Conservation (phyloP, 176 grass and related monocot genomes). For the Avena sativa region DNA sequence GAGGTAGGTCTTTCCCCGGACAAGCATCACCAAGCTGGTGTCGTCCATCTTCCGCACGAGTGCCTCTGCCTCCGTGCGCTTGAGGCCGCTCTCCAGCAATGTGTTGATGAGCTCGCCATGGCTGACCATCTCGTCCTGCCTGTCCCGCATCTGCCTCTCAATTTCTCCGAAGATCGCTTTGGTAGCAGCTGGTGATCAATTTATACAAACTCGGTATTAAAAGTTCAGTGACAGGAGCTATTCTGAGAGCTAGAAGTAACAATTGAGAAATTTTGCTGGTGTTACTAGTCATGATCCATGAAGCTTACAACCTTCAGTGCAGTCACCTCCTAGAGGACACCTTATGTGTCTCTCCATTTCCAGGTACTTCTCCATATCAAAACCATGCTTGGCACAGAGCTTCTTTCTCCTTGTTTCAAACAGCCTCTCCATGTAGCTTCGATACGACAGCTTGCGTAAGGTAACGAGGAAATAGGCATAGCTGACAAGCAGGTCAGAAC, state of each 20-base stretch:
- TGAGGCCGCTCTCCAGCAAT: constrained; percentile 44
- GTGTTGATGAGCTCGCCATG: constrained; percentile 51
- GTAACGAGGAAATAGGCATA: constrained; percentile 71
- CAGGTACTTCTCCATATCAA: constrained; percentile 54
- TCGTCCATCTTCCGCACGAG: constrained; percentile 51
- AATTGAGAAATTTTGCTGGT: neutral
- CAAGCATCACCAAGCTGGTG: constrained; percentile 62
- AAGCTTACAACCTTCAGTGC: neutral
- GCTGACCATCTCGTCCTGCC: constrained; percentile 38
- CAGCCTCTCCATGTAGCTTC: constrained; percentile 56
- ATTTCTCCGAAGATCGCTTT: constrained; percentile 23
- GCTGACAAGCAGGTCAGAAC: constrained; percentile 46
- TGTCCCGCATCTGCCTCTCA: constrained; percentile 46
- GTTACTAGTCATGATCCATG: constrained; percentile 32
- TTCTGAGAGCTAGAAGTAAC: constrained; percentile 27
- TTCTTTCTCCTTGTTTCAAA: constrained; percentile 49
- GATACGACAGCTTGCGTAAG: constrained; percentile 60
- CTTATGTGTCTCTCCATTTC: constrained; percentile 57
- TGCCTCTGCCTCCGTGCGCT: constrained; percentile 46
- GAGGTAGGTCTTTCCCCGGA: constrained; percentile 71
- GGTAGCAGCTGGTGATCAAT: neutral
- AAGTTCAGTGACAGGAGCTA: neutral
- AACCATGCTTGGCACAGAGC: constrained; percentile 39
- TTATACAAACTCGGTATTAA: neutral
- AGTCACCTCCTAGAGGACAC: constrained; percentile 47